These are phyloP conservation scores for Xylariaceae sp. DNA, from an alignment of 2,329 filamentous ascomycete species.

Conservation along the genomic window DNA sequence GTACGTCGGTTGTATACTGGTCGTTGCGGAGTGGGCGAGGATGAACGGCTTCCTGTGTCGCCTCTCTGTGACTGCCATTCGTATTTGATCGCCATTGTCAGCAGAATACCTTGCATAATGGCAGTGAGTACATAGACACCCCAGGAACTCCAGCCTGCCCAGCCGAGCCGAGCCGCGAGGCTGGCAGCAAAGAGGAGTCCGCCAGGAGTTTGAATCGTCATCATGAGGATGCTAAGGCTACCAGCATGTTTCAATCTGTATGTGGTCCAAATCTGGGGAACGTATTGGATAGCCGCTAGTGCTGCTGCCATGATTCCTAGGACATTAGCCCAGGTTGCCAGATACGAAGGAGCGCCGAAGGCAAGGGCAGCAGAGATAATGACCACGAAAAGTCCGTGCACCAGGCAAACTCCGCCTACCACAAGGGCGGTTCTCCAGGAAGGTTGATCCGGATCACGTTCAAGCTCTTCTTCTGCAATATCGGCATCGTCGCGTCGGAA, in stretches of 20 bases:
- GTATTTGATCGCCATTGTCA: constrained; percentile 82
- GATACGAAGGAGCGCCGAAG: constrained; percentile 63
- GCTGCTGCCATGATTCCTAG: constrained; percentile 80
- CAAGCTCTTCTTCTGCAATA: constrained; percentile 55
- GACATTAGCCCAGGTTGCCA: constrained; percentile 82
- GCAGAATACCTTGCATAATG: constrained; percentile 78
- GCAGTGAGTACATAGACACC: constrained; percentile 89
- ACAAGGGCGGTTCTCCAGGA: constrained; percentile 79
- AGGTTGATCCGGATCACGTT: constrained; percentile 55
- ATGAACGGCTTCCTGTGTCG: constrained; percentile 26
- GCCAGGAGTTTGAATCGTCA: constrained; percentile 96
- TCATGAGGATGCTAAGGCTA: constrained; percentile 94
- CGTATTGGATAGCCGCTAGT: constrained; percentile 86
- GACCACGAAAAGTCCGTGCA: constrained; percentile 75
- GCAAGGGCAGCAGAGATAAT: constrained; percentile 73
- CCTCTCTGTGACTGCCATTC: constrained; percentile 49
- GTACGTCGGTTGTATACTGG: constrained; percentile 42
- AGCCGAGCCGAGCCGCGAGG: constrained; percentile 78
- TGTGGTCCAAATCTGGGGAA: constrained; percentile 94
- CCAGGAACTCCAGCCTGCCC: constrained; percentile 93
- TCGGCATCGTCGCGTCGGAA: constrained; percentile 71
- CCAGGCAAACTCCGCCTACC: constrained; percentile 73
- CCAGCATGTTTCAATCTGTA: constrained; percentile 84
- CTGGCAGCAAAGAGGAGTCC: constrained; percentile 89
- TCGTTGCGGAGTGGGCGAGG: constrained; percentile 33